These are phyloP conservation scores for Boechera retrofracta DNA, from an alignment of 345 rosid species.

Conservation along the genomic window DNA sequence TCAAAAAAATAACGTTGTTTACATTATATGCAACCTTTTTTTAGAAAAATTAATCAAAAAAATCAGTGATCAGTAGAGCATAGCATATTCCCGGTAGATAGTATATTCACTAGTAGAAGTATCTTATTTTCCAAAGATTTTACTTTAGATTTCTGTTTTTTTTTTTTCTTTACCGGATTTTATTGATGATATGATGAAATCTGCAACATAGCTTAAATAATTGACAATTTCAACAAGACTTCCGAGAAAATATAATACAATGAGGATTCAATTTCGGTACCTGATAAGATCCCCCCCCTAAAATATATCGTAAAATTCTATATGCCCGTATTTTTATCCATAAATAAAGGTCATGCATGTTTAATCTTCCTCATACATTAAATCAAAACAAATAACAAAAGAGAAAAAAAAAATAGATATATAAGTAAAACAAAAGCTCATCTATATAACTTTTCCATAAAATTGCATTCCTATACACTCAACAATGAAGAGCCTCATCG, in stretches of 20 bases:
- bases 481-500: conserved; percentile 30
- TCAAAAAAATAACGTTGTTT: too few relatives aligned
- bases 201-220: neutral
- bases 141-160: neutral
- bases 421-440: neutral
- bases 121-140: too few relatives aligned
- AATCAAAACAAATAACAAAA: neutral
- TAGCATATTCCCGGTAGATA: too few relatives aligned
- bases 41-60: too few relatives aligned
- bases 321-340: neutral
- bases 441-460: conserved; percentile 10
- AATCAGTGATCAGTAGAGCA: too few relatives aligned
- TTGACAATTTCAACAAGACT: conserved; percentile 19
- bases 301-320: neutral
- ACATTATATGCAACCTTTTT: too few relatives aligned
- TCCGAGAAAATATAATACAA: conserved; percentile 9
- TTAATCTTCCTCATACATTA: neutral
- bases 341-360: neutral
- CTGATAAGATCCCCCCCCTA: neutral
- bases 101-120: too few relatives aligned
- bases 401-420: neutral
- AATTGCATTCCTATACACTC: neutral
- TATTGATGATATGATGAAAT: neutral
- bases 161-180: too few relatives aligned
- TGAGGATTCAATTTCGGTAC: neutral